Conservation (phyloP, 2,329 filamentous ascomycete genomes). For the Trichoderma arundinaceum region DNA sequence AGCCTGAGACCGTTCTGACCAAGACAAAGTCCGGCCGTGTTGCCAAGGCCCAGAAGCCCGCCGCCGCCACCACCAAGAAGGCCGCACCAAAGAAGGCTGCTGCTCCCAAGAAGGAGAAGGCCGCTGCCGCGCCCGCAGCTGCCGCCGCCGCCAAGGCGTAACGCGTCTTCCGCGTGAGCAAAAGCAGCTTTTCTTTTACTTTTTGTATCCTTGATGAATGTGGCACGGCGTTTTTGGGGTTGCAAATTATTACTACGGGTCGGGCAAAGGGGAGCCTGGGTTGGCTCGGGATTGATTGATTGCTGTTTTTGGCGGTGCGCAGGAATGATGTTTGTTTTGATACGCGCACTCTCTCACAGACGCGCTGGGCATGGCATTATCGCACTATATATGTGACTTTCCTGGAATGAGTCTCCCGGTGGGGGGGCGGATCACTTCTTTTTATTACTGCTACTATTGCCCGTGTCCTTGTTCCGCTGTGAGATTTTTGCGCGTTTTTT, state of each 20-base stretch:
- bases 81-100: conserved; percentile 53
- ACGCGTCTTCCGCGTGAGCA: conserved; percentile 23
- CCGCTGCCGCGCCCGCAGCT: conserved; percentile 41
- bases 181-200: conserved; percentile 30
- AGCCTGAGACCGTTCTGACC: conserved; percentile 68
- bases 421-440: conserved; percentile 24
- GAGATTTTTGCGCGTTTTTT: neutral
- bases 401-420: conserved; percentile 26
- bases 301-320: conserved; percentile 34
- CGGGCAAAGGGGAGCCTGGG: conserved; percentile 33
- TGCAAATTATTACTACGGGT: conserved; percentile 34
- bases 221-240: conserved; percentile 46
- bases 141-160: conserved; percentile 47
- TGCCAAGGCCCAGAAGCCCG: conserved; percentile 66
- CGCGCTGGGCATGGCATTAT: conserved; percentile 35
- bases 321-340: conserved; percentile 36
- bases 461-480: neutral
- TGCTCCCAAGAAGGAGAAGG: conserved; percentile 53
- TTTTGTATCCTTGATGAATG: conserved; percentile 46
- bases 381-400: conserved; percentile 31
- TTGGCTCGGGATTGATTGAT: conserved; percentile 32
- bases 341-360: conserved; percentile 31
- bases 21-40: conserved; percentile 90
- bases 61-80: conserved; percentile 56
- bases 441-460: neutral